Base-by-base conservation (phyloP, 305 asterid species). In the Fraxinus paxiana region DNA sequence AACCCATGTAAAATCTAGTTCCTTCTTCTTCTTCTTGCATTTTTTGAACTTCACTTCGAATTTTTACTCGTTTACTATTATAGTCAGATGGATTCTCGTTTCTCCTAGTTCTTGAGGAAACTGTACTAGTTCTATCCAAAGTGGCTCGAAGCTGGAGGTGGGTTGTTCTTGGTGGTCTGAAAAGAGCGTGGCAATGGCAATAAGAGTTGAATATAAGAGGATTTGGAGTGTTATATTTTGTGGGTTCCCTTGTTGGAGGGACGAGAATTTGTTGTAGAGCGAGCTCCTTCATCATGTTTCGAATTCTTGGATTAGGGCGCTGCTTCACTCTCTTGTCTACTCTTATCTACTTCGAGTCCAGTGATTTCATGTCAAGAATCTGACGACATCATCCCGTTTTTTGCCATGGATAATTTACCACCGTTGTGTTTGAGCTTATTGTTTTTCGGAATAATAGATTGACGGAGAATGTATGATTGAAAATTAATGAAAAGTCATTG, bases 251-350 rank as follows among this genome's bases (percentile, higher is more conserved):
- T 80, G 86, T 24, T 51, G 87, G 81, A 71, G 85, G 82, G 78
- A 88, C 75, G 38, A 83, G 83, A 75, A 88, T 38, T 59, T 75
- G 82, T 26, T 84, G 88, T 76, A 88, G 77, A 71, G 84, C 73
- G 2, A 90, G 48, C 81, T 90, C 92, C 86, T 88, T 34, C 38
- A 34, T 90, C 92, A 88, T 90, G 61, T 46, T 82, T 13, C 31
- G 48, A 7, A 9, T 35, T 34, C 48, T 8, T 73, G 38, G 31
- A 73, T 22, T 37, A 6, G 13, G 28, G 22, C 48, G 31, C 6
- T 24, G 59, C 30, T 22, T 18, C 35, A 7, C 34, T 35, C 2
- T 73, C 30, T 8, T 73, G 56, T 73, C 20, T 2, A 35, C 56
- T 37, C 59, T 41, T 73, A 41, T 73, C 77, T 8, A 35, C 20